Evolutionary conservation across 2,329 filamentous ascomycete species (phyloP), one percentile per base, ranked within the genome.

Genomic region (Fusarium citri): DNA sequence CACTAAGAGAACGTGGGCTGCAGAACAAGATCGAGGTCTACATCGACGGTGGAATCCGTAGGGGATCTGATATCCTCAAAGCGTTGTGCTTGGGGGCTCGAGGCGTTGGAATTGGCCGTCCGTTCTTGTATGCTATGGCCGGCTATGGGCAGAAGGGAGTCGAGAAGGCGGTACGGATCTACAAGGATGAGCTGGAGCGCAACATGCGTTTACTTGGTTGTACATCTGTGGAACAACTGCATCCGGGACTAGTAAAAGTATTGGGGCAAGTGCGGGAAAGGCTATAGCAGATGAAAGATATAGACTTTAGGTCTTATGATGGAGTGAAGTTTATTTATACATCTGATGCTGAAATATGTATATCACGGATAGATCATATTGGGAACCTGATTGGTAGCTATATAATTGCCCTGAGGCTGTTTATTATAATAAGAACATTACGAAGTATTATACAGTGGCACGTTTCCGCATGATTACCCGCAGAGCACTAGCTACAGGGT

Each of bases 161-260:
- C n/a, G 93, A 97, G 76, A 88, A 93, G 37, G 95, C 95, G 25
- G 97, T 98, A 90, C 91, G 94, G 78, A 83, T 97, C 63, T 86
- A 97, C 73, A 93, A 92, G 82, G 95, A 98, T 76, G 96, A 98
- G 85, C 92, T 98, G 89, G 94, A 97, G 83, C 98, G 98, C 94
- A 95, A 94, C 76, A 98, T 98, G 95, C 88, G 96, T 5, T 83
- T 98, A 66, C 92, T 98, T 72, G 96, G 96, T 8, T 92, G 90
- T 58, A 87, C 86, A 12, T 90, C 82, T 57, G 79, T 99, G 16
- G 88, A 89, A 34, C 89, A 98, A 72, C 82, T 98, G 62, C 47
- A 62, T 3, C 37, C 42, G 14, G 50, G 42, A 9, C 6, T 69
- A 4, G 50, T 69, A 1, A 69, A 48, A 15, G 4, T 51, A 3